A percentile compares a stretch with the other conserved stretches of the same genome.
phyloP scores from a whole-genome alignment of 208 protist genomes.

The Trypanosoma mega region DNA sequence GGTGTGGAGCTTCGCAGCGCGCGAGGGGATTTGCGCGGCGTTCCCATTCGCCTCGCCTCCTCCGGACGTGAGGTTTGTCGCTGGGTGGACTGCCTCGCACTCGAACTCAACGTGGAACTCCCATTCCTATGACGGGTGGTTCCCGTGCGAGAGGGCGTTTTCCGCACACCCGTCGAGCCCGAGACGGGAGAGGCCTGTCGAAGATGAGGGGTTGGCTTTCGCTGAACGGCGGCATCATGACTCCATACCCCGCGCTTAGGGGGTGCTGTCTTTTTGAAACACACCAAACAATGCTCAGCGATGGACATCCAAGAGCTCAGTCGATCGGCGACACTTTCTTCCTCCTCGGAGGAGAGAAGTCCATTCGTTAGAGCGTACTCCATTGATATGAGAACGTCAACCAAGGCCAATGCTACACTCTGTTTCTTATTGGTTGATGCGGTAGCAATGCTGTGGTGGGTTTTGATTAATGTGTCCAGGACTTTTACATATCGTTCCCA shows the following conservation, averaged over 20 bases:
- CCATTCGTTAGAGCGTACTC: slow-evolving; percentile 39
- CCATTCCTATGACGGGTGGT: slow-evolving; percentile 2
- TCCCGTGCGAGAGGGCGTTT: background rate
- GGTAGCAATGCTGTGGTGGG: slow-evolving; percentile 7
- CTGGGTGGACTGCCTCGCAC: background rate
- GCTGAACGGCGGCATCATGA: slow-evolving; percentile 37
- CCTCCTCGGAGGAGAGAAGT: slow-evolving; percentile 27
- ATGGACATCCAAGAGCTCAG: slow-evolving; percentile 31
- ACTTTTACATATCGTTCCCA: slow-evolving; percentile 41
- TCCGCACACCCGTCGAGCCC: background rate
- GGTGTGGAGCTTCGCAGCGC: background rate
- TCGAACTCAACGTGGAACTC: background rate
- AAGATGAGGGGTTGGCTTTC: slow-evolving; percentile 33
- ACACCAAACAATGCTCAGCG: slow-evolving; percentile 31
- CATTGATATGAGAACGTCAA: slow-evolving; percentile 51
- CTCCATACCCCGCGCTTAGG: slow-evolving; percentile 25
- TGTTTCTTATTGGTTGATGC: slow-evolving; percentile 24
- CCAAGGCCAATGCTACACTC: slow-evolving; percentile 34
- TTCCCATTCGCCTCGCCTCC: background rate
- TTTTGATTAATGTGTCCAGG: slow-evolving; percentile 24
- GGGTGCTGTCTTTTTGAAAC: slow-evolving; percentile 6
- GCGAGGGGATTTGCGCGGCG: slow-evolving; percentile 5
- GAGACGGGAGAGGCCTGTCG: slow-evolving; percentile 18
- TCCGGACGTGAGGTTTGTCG: background rate
- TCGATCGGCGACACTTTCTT: slow-evolving; percentile 29